Base-by-base conservation (phyloP, 345 rosid species). In the Capsella bursapastoris region DNA sequence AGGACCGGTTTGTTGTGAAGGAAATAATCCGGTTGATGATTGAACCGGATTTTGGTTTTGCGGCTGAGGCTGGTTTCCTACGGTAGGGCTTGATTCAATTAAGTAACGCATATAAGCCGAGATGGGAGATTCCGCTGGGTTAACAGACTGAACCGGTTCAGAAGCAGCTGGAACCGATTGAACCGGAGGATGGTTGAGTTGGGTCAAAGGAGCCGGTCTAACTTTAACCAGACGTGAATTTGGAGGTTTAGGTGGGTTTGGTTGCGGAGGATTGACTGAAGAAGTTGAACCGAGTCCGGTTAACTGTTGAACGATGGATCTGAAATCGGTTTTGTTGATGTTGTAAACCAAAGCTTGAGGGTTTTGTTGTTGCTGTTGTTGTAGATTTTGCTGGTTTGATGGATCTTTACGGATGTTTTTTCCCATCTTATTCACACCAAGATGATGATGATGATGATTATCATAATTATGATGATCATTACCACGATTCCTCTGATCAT, bases 321-420 rank as follows among this genome's bases (percentile, higher is more conserved):
- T 82, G 55, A 93, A 93, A 60, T 93, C 92, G 59, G 84, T 89
- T 92, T 90, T 93, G 91, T 92, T 89, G 66, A 93, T 93, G 83
- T 93, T 93, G 83, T 90, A 93, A 76, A 93, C 96, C 79, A 89
- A 91, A 71, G 96, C 93, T 84, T 89, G 98, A 71, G 97, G 92
- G 48, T 79, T 84, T 71, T 81, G 87, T 55, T 83, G 81, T 71
- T 81, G 87, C 50, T 83, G 81, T 56, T 85, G 87, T 55, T 83
- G 81, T 56, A 85, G 86, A 59, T 79, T 85, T 29, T 87, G 95
- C 73, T 93, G 98, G 75, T 86, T 93, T 77, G 82, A 47, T 13
- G 89, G 92, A 49, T 94, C 92, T 84, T 93, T 93, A 85, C 80
- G 81, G 57, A 90, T 90, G 73, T 86, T 91, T 82, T 86, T 93